Evolutionary conservation across 164 flowering plant species (phyloP).

Genomic region (Kalanchoe fedtschenkoi): DNA sequence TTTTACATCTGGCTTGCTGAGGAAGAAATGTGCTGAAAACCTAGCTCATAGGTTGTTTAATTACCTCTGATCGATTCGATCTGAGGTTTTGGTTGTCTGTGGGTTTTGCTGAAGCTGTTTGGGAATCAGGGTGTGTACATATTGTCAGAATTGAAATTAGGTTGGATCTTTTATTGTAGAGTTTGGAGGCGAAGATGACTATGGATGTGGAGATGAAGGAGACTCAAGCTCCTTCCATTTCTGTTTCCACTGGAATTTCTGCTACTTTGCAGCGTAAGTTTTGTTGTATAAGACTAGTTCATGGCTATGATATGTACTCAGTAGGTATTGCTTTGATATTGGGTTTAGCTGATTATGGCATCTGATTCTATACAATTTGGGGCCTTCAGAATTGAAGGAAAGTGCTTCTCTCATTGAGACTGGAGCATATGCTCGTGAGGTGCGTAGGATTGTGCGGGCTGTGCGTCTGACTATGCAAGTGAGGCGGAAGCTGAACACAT

Average conservation of each 20-base stretch:
- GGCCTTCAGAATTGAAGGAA: constrained; percentile 65
- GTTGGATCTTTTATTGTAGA: background rate
- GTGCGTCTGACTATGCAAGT: constrained; percentile 57
- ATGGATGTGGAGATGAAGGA: constrained; percentile 86
- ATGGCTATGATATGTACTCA: too few relatives aligned
- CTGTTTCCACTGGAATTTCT: constrained; percentile 30
- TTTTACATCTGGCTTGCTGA: background rate
- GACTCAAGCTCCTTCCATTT: constrained; percentile 38
- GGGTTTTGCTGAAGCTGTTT: too few relatives aligned
- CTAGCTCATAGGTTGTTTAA: too few relatives aligned
- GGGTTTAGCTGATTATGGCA: background rate
- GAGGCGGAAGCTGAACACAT: constrained; percentile 51
- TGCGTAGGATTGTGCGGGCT: constrained; percentile 54
- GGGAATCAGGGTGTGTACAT: background rate
- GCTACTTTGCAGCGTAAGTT: constrained; percentile 50
- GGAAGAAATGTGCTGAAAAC: too few relatives aligned
- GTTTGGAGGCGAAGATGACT: constrained; percentile 31
- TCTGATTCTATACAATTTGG: background rate
- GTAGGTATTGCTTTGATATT: background rate
- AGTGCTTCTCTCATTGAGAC: constrained; percentile 59
- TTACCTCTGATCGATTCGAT: too few relatives aligned
- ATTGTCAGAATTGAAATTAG: background rate
- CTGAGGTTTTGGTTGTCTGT: too few relatives aligned
- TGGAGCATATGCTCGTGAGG: constrained; percentile 63
- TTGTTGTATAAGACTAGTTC: too few relatives aligned